Evolutionary conservation across 2,329 filamentous ascomycete genomes (phyloP).

Genomic region (Metarhizium robertsii): DNA sequence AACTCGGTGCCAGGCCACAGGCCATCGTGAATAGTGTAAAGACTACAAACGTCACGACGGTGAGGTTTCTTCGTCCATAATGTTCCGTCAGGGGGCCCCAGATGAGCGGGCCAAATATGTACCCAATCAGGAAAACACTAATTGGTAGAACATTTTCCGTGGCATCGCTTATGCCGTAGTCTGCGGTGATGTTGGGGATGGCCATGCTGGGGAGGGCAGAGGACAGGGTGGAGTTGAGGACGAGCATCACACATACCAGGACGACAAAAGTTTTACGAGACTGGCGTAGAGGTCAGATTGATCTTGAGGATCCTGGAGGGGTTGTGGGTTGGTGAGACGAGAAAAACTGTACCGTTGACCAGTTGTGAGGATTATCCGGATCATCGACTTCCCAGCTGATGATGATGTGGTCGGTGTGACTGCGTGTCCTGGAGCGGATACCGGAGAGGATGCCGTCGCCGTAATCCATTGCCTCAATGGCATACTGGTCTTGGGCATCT

Average conservation of each 20-base stretch:
- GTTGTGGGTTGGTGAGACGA: neutral
- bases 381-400: slow-evolving; percentile 39
- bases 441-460: slow-evolving; percentile 23
- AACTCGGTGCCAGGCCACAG: slow-evolving; percentile 41
- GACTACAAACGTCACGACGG: slow-evolving; percentile 30
- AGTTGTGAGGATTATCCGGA: slow-evolving; percentile 45
- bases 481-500: slow-evolving; percentile 31
- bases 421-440: slow-evolving; percentile 24
- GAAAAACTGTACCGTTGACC: slow-evolving; percentile 27
- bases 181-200: slow-evolving; percentile 43
- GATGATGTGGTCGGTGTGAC: slow-evolving; percentile 23
- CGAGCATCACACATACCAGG: slow-evolving; percentile 44
- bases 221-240: slow-evolving; percentile 60
- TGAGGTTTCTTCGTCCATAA: slow-evolving; percentile 41
- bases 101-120: slow-evolving; percentile 50
- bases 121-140: slow-evolving; percentile 55
- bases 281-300: slow-evolving; percentile 20
- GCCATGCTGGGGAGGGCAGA: slow-evolving; percentile 57
- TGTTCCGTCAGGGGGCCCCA: slow-evolving; percentile 60
- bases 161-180: slow-evolving; percentile 45
- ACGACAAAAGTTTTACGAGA: slow-evolving; percentile 45
- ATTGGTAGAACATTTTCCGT: slow-evolving; percentile 45
- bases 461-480: slow-evolving; percentile 30
- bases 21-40: slow-evolving; percentile 42
- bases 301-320: neutral